A percentile compares a stretch with the other conserved stretches of the same genome.
Evolutionary conservation across 768 basidiomycete genomes (phyloP).

Genomic region (Mycena sanguinolenta): DNA sequence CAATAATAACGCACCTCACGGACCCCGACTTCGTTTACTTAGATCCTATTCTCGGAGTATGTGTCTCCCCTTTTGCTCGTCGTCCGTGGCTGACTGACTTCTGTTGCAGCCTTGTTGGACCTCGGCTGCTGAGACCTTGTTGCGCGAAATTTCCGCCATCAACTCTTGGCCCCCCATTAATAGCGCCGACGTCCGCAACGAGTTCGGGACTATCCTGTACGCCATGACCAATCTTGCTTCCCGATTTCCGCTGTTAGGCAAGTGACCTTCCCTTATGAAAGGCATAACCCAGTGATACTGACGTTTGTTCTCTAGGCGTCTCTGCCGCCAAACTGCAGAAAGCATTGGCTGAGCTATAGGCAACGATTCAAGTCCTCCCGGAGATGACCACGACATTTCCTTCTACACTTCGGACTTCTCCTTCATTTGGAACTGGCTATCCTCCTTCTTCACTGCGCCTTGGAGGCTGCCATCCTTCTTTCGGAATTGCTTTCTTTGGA

Average conservation of each 20-base stretch:
- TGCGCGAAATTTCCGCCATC: conserved; percentile 74
- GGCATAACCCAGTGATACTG: neutral
- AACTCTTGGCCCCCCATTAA: conserved; percentile 76
- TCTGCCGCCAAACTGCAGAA: conserved; percentile 42
- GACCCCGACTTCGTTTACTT: conserved; percentile 78
- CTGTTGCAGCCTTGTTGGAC: conserved; percentile 77
- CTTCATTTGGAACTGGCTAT: conserved; percentile 35
- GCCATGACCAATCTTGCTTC: conserved; percentile 74
- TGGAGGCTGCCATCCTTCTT: conserved; percentile 27
- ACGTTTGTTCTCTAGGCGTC: conserved; percentile 25
- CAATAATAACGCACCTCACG: conserved; percentile 71
- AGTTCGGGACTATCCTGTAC: conserved; percentile 71
- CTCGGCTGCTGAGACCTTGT: conserved; percentile 73
- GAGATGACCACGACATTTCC: conserved; percentile 36
- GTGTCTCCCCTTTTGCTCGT: conserved; percentile 43
- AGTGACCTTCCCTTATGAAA: neutral
- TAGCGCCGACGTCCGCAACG: conserved; percentile 70
- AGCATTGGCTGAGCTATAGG: conserved; percentile 40
- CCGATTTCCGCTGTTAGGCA: conserved; percentile 71
- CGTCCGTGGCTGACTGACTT: conserved; percentile 30
- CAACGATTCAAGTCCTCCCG: conserved; percentile 33
- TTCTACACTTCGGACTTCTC: conserved; percentile 18
- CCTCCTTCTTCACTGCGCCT: conserved; percentile 33
- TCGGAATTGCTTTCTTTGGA: conserved; percentile 14
- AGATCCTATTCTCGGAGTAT: conserved; percentile 84